A percentile compares a stretch with the other conserved stretches of the same genome.
These are phyloP conservation scores for Phyllachora maydis DNA, from an alignment of 2,329 filamentous ascomycete genomes.

Conservation along the genomic window DNA sequence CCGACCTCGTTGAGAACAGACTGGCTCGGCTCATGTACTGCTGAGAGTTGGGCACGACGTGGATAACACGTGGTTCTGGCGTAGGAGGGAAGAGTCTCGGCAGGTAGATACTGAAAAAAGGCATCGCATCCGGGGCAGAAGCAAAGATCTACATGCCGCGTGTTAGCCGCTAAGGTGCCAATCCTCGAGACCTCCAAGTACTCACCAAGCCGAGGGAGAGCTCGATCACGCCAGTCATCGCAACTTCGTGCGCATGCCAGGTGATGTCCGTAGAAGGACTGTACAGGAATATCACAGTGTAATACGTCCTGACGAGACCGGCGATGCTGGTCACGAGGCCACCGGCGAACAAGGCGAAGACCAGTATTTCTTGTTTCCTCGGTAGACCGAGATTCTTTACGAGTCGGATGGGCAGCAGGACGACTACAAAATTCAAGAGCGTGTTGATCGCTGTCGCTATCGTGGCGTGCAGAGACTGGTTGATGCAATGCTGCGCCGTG, in stretches of 20 bases:
- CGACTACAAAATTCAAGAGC: constrained; percentile 33
- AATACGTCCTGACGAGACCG: constrained; percentile 16
- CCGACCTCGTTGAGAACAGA: neutral
- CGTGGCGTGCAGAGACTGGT: constrained; percentile 27
- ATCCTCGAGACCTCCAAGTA: neutral
- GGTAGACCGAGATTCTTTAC: constrained; percentile 23
- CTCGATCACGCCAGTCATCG: constrained; percentile 16
- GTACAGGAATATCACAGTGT: constrained; percentile 11
- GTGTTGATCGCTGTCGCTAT: constrained; percentile 37
- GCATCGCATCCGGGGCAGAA: constrained; percentile 20
- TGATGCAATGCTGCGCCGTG: constrained; percentile 17
- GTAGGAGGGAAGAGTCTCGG: constrained; percentile 12
- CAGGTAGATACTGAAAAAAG: constrained; percentile 18
- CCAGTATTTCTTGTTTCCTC: constrained; percentile 19
- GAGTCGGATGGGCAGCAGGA: constrained; percentile 25
- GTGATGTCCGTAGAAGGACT: constrained; percentile 11
- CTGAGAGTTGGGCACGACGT: too few species aligned
- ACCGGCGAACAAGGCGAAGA: constrained; percentile 25
- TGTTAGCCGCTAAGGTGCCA: neutral
- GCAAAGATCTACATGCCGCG: constrained; percentile 19
- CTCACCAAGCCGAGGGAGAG: constrained; percentile 20
- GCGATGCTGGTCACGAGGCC: constrained; percentile 23
- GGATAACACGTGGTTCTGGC: too few species aligned
- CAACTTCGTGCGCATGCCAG: constrained; percentile 14
- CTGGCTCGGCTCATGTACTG: neutral